Percentiles rank a stretch among this genome's conserved stretches.
Evolutionary conservation across 352 stramenopile genomes (phyloP).

Genomic region (Globisporangium middletonii): DNA sequence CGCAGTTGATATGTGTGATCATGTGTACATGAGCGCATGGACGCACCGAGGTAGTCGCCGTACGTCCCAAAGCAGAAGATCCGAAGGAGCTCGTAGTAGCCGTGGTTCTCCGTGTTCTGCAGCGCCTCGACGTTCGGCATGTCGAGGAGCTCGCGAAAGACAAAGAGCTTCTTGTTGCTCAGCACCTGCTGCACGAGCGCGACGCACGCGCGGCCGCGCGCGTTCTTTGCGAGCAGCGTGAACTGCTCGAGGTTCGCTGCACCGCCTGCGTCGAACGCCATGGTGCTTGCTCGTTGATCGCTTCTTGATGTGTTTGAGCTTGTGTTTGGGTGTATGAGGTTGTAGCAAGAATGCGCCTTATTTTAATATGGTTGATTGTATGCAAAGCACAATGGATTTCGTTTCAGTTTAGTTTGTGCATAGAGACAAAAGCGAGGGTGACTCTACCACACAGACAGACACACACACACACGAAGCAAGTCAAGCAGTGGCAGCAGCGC

Average conservation of each 20-base stretch:
- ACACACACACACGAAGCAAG: neutral
- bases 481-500: neutral
- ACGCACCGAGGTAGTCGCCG: conserved; percentile 70
- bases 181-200: conserved; percentile 92
- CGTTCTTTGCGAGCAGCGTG: conserved; percentile 89
- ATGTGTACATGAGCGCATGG: neutral
- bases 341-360: neutral
- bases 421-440: too few species aligned
- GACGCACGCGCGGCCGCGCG: conserved; percentile 85
- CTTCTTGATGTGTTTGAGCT: conserved; percentile 3
- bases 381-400: too few species aligned
- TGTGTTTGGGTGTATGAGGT: neutral
- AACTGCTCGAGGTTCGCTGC: conserved; percentile 89
- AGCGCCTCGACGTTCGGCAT: conserved; percentile 89
- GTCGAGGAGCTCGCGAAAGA: conserved; percentile 90
- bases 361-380: too few species aligned
- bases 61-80: conserved; percentile 91
- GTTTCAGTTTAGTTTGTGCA: too few species aligned
- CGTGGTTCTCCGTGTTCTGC: conserved; percentile 61
- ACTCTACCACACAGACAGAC: neutral
- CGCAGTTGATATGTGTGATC: neutral
- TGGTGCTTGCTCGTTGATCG: conserved; percentile 14
- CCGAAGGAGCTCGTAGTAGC: conserved; percentile 76
- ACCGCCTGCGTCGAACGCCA: conserved; percentile 63
- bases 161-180: conserved; percentile 89